Base-by-base conservation (phyloP, 768 basidiomycete genomes). In the Serpula lacrymans region DNA sequence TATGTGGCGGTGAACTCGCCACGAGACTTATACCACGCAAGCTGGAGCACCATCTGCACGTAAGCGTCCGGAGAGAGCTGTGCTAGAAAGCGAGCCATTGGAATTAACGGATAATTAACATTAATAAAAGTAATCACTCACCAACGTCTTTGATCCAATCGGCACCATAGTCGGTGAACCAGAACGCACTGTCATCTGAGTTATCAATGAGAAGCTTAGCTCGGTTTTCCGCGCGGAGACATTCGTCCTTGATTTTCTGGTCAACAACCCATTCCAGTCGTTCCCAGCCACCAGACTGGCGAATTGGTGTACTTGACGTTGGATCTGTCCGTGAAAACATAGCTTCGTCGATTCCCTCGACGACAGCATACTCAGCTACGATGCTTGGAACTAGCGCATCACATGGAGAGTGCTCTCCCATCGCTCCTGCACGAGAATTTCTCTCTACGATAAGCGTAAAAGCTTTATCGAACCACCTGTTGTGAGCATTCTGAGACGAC, bases 391-490 rank as follows among this genome's bases (percentile, higher is more conserved):
- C 81, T 11, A 97, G 69, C 1, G 93, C 95, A 47, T 96, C 94
- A 43, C 84, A 84, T 1, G 88, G 84, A 0, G 89, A 87, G 58
- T 95, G 93, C 63, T 97, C 94, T 4, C 94, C 94, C 53, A 81
- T 78, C 29, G 87, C 85, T 27, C 91, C 88, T 5, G 89, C 88
- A 26, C 88, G 81, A 2, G 84, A 82, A 39, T 84, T 87, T 1
- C 83, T 77, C 58, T 98, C 94, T 26, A 97, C 82, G 34, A 89
- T 75, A 39, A 96, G 65, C 4, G 82, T 83, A 27, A 86, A 75
- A 2, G 84, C 73, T 62, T 96, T 98, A 68, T 98, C 94, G 59
- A 82, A 88, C 77, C 90, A 96, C 24, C 95, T 72, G 52, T 96
- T 96, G 30, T 75, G 68, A 5, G 80, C 75, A 43, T 77, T 80